Base-by-base conservation (phyloP, 164 flowering plant species). In the Liriodendron chinense region DNA sequence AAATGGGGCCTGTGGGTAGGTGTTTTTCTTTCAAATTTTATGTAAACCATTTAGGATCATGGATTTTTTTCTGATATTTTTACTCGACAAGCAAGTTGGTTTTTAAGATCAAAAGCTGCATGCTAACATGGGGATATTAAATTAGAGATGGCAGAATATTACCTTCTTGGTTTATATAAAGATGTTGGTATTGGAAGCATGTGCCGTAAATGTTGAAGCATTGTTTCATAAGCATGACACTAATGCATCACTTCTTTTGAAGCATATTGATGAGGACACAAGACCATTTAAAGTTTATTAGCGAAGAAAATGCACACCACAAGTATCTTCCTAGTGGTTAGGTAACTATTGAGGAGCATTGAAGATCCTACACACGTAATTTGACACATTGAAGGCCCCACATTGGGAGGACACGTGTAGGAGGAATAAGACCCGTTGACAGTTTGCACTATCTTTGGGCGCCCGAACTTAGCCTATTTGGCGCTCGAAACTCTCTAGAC, bases 1-100 rank as follows among this genome's bases (percentile, higher is more conserved):
- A 92, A 47, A n/a, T n/a, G 93, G 98, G 98, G 91, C 91, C 3
- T 95, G 98, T 75, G 98, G 98, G 98, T 94, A 86, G 72, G 94
- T 85, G 65, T 65, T 49, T 50, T 28, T 62, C 23, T 61, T 24
- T 64, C 26, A 9, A 12, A 28, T 43, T 73, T 23, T 74, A 21
- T 48, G 21, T 20, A 13, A 21, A 26, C 34, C 69, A 47, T 69
- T 61, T 61, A 61, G 4, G 20, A 18, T n/a, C 26, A 64, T 64
- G 22, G 26, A 67, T n/a, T 67, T 67, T n/a, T 67, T 67, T 66
- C 69, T 28, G n/a, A 66, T 66, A 5, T 26, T 64, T 23, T 26
- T 21, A 24, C 13, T 64, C 3, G 24, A 64, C 48, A 26, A 13
- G 48, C 43, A 8, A 34, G 20, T 67, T 26, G 20, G 47, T 25